Evolutionary conservation across 768 basidiomycete species (phyloP), one percentile per base, ranked within the genome.

Genomic region (Boletus eberwhitei): DNA sequence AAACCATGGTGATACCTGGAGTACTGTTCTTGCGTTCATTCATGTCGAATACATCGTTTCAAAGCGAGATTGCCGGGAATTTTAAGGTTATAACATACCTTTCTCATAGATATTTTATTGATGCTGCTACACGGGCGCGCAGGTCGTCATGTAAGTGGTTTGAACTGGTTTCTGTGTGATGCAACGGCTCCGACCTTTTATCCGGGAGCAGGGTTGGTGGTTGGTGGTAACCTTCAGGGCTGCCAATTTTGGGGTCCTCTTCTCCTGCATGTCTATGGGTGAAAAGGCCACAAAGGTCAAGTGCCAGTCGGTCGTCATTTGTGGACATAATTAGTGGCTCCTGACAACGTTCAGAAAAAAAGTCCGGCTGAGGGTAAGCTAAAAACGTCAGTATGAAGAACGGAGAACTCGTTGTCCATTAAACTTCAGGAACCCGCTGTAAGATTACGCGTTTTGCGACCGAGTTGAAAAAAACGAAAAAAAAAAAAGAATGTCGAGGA

Each of bases 281-380:
- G 43, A 11, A 19, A 39, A 50, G 11, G 13, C 19, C 32, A 14
- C 35, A 4, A 31, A 21, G 41, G 46, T 19, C 36, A 45, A 29
- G 29, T 38, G 12, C 21, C 37, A 16, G 24, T 59, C 32, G 16
- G 31, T 35, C 29, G 17, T n/a, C 36, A 29, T 36, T 9, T 26
- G 45, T 19, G 17, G 19, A 19, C 37, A 50, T 45, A n/a, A n/a
- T 32, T n/a, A 19, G 8, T 21, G 19, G 42, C 38, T 12, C 16
- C 42, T 43, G 44, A 50, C 17, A 50, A 48, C 14, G 12, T 37
- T 13, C 51, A 57, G 40, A 58, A 37, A 37, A 37, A 58, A 49
- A 29, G 24, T 47, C 37, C n/a, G 49, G 11, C 26, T 12, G 35
- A 19, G 29, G 22, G 11, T 36, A 38, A 46, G 22, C 36, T 32